Percentiles rank a stretch among this genome's conserved stretches.
Evolutionary conservation across 192 early-diverging fungal genomes (phyloP).

Genomic region (Backusella circina): DNA sequence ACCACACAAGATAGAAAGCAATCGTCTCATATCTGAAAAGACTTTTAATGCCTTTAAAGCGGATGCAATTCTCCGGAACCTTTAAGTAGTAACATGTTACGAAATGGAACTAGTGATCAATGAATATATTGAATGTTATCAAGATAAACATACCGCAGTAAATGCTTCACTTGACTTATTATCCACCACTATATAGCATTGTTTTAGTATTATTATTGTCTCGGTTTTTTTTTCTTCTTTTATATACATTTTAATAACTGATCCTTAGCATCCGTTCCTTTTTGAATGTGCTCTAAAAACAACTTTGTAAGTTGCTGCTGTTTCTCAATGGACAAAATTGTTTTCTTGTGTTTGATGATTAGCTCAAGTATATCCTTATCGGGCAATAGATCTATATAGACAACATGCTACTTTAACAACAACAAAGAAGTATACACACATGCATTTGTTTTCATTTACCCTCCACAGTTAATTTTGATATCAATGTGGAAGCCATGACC

Average conservation of each 20-base stretch:
- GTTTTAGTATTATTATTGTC: not conserved
- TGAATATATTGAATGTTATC: too few relatives aligned
- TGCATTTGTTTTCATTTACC: not conserved
- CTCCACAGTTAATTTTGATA: not conserved
- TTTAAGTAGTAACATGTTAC: too few relatives aligned
- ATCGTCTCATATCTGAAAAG: too few relatives aligned
- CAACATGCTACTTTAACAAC: not conserved
- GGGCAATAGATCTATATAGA: constrained; percentile 21
- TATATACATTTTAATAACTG: constrained; percentile 1
- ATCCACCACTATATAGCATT: constrained; percentile 9
- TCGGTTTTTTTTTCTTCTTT: not conserved
- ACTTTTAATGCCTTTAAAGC: too few relatives aligned
- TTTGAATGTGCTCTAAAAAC: not conserved
- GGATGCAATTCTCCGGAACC: too few relatives aligned
- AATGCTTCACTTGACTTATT: constrained; percentile 11
- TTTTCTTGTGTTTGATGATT: not conserved
- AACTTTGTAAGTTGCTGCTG: constrained; percentile 5
- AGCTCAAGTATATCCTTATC: constrained; percentile 8
- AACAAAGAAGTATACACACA: not conserved
- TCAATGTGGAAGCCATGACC: not conserved
- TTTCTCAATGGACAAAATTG: constrained; percentile 13
- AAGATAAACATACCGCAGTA: too few relatives aligned
- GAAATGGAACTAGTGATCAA: too few relatives aligned
- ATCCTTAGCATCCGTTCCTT: not conserved
- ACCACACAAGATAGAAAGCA: too few relatives aligned